phyloP scores from a whole-genome alignment of 495 filamentous ascomycete genomes.

The Aspergillus mulundensis region DNA sequence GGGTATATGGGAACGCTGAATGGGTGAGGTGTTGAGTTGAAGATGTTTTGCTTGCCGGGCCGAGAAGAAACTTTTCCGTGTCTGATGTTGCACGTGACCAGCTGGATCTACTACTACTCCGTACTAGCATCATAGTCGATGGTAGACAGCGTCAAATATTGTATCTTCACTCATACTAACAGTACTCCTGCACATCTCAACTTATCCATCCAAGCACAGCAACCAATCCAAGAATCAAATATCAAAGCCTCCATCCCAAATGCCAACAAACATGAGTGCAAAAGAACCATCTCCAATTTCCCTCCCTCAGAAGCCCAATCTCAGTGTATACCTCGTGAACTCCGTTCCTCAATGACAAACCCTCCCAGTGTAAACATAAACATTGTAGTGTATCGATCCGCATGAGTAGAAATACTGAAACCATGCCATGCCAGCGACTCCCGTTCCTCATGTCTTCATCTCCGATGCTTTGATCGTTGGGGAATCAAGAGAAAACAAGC shows the following conservation, averaged over 20 bases:
- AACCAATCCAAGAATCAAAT: background rate
- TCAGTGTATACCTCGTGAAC: slow-evolving; percentile 18
- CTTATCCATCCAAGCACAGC: background rate
- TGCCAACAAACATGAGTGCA: slow-evolving; percentile 3
- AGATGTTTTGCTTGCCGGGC: slow-evolving; percentile 3
- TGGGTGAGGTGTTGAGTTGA: slow-evolving; percentile 6
- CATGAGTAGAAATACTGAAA: slow-evolving; percentile 2
- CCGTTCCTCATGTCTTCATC: background rate
- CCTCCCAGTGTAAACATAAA: slow-evolving; percentile 9
- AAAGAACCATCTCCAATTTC: background rate
- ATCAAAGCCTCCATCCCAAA: slow-evolving; percentile 15
- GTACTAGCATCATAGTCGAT: background rate
- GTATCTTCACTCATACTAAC: background rate
- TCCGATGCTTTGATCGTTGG: background rate
- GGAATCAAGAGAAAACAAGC: slow-evolving; percentile 2
- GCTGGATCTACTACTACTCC: background rate
- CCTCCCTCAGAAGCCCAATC: background rate
- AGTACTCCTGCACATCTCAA: background rate
- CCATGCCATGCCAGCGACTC: background rate
- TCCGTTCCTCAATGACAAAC: slow-evolving; percentile 11
- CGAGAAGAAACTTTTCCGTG: slow-evolving; percentile 36
- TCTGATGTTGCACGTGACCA: slow-evolving; percentile 17
- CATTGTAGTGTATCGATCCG: slow-evolving; percentile 11
- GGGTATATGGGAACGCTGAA: background rate
- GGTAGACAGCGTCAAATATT: background rate